Percentiles rank a stretch among this genome's conserved stretches.
phyloP scores from a whole-genome alignment of 2,329 filamentous ascomycete species.

The Cadophora sp. region DNA sequence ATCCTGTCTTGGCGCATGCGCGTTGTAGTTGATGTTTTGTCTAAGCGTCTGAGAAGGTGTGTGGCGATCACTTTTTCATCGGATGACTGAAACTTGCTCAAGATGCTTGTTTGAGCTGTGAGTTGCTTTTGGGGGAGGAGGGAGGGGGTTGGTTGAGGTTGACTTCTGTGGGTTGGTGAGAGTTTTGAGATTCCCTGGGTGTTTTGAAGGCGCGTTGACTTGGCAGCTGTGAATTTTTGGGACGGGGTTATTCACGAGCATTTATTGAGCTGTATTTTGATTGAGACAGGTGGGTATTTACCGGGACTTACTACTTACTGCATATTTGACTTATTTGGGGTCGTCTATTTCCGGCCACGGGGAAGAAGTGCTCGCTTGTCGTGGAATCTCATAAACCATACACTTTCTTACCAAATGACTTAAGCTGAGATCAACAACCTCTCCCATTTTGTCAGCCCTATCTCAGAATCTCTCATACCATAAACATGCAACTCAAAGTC shows the following conservation, averaged over 20 bases:
- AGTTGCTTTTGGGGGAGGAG: too few relatives aligned
- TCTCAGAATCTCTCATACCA: background rate
- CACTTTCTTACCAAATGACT: too few relatives aligned
- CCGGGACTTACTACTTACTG: background rate
- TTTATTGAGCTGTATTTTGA: too few relatives aligned
- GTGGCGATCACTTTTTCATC: background rate
- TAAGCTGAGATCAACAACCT: too few relatives aligned
- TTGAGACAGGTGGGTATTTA: background rate
- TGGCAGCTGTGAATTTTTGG: too few relatives aligned
- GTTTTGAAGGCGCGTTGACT: too few relatives aligned
- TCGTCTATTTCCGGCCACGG: background rate
- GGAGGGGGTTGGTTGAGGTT: too few relatives aligned
- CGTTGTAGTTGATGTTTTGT: background rate
- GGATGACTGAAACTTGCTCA: background rate
- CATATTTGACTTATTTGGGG: background rate
- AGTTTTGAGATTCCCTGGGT: background rate
- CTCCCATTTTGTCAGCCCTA: background rate
- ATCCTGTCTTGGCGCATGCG: background rate
- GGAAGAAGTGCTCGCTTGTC: background rate
- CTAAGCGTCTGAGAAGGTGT: background rate
- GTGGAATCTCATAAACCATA: background rate
- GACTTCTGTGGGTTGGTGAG: too few relatives aligned
- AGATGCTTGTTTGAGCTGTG: background rate
- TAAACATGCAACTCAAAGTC: constrained; percentile 23
- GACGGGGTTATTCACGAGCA: too few relatives aligned